phyloP scores from a whole-genome alignment of 2,329 filamentous ascomycete species.

The Fusarium continuum region DNA sequence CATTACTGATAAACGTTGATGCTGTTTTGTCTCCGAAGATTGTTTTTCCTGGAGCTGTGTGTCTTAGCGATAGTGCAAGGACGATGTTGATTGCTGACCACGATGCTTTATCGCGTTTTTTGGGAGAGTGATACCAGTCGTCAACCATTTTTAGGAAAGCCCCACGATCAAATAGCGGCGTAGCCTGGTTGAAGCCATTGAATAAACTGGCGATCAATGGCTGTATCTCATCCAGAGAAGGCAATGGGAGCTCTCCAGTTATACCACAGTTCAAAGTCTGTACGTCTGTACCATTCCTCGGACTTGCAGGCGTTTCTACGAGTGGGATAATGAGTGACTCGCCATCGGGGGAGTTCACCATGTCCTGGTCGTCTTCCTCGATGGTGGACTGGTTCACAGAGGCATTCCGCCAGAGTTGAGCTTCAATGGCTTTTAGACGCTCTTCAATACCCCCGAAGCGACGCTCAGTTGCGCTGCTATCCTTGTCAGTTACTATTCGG shows the following conservation, averaged over 20 bases:
- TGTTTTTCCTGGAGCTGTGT: background rate
- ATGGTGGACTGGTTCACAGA: background rate
- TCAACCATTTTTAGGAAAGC: background rate
- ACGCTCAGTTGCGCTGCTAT: background rate
- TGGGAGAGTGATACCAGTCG: background rate
- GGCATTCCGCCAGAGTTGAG: slow-evolving; percentile 2
- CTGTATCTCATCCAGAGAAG: background rate
- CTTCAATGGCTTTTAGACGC: background rate
- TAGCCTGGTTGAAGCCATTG: background rate
- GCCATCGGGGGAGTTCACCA: background rate
- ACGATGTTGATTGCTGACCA: slow-evolving; percentile 9
- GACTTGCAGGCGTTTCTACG: background rate
- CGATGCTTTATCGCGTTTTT: background rate
- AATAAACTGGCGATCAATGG: background rate
- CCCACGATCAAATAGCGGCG: background rate
- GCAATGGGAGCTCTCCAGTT: background rate
- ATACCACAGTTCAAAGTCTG: background rate
- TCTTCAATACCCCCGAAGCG: background rate
- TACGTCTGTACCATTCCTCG: background rate
- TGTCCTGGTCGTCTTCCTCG: background rate
- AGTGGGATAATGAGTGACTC: background rate
- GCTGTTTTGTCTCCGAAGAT: background rate
- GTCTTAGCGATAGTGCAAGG: slow-evolving; percentile 10
- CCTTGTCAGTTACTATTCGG: background rate
- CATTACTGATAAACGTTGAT: background rate